Evolutionary conservation across 2,329 filamentous ascomycete genomes (phyloP).

Genomic region (Mariannaea sp.): DNA sequence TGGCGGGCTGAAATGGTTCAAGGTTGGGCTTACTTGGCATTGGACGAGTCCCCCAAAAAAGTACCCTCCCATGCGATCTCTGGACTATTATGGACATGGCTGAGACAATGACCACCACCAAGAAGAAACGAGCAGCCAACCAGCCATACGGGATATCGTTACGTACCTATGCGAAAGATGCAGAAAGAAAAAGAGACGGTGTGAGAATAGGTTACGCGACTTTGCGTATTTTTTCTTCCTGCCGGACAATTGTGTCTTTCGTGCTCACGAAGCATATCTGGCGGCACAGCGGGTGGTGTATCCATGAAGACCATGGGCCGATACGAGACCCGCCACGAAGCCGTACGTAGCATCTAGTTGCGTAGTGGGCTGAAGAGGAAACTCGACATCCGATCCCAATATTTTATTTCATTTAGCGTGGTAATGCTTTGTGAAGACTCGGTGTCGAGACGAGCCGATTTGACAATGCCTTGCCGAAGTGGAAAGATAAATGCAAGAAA

Average conservation of each 20-base stretch:
- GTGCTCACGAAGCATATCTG: neutral
- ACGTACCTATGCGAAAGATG: no score
- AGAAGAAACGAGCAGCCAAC: neutral
- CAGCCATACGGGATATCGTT: neutral
- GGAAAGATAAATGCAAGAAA: no score
- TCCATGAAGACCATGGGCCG: constrained; percentile 26
- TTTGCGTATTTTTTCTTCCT: constrained; percentile 1
- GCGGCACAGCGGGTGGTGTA: constrained; percentile 5
- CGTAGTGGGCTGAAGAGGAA: constrained; percentile 19
- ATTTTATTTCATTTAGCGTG: constrained; percentile 16
- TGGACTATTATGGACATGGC: neutral
- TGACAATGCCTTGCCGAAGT: no score
- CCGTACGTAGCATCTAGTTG: constrained; percentile 10
- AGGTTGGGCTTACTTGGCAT: neutral
- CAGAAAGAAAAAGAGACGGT: neutral
- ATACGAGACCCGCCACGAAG: constrained; percentile 26
- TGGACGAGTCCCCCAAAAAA: neutral
- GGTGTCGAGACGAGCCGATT: neutral
- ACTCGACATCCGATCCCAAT: constrained; percentile 27
- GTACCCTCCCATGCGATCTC: neutral
- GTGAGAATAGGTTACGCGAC: neutral
- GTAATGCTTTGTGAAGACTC: neutral
- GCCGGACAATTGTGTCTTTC: no score
- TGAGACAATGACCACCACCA: neutral
- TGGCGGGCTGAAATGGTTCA: constrained; percentile 15